Percentiles rank a stretch among this genome's conserved stretches.
Evolutionary conservation across 2,329 filamentous ascomycete species (phyloP).

Genomic region (Cordyceps pruinosa): DNA sequence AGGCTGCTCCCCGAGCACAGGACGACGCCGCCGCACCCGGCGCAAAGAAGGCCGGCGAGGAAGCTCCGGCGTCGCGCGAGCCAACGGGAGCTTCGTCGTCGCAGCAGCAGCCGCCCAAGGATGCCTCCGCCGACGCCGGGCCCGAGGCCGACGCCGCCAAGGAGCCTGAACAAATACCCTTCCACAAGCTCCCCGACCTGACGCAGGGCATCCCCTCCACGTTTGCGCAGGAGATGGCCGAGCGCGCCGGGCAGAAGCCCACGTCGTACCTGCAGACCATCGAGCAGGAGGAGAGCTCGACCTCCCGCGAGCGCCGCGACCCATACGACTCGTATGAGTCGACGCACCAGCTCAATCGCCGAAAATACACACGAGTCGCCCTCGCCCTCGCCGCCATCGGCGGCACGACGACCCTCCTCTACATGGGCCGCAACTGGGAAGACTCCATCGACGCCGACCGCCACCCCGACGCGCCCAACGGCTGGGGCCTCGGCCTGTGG

Average conservation of each 20-base stretch:
- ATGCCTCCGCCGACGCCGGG: conserved; percentile 14
- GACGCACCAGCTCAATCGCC: conserved; percentile 76
- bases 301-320: conserved; percentile 33
- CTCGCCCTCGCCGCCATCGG: conserved; percentile 55
- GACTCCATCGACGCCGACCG: conserved; percentile 65
- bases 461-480: conserved; percentile 68
- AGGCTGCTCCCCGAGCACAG: conserved; percentile 10
- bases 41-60: background rate
- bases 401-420: conserved; percentile 54
- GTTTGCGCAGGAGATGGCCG: conserved; percentile 65
- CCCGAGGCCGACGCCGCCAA: conserved; percentile 17
- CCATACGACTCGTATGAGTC: conserved; percentile 77
- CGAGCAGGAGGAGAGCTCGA: conserved; percentile 28
- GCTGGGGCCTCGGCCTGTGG: conserved; percentile 69
- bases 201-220: conserved; percentile 94
- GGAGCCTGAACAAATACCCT: conserved; percentile 40
- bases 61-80: conserved; percentile 7
- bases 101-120: conserved; percentile 3
- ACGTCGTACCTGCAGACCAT: conserved; percentile 28
- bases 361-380: conserved; percentile 67
- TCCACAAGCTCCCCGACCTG: conserved; percentile 75
- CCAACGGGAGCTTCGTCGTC: background rate
- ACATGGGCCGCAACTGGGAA: conserved; percentile 85
- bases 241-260: conserved; percentile 26
- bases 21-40: conserved; percentile 6